phyloP scores from a whole-genome alignment of 257 asterid species.

The Solanum tacnaense region DNA sequence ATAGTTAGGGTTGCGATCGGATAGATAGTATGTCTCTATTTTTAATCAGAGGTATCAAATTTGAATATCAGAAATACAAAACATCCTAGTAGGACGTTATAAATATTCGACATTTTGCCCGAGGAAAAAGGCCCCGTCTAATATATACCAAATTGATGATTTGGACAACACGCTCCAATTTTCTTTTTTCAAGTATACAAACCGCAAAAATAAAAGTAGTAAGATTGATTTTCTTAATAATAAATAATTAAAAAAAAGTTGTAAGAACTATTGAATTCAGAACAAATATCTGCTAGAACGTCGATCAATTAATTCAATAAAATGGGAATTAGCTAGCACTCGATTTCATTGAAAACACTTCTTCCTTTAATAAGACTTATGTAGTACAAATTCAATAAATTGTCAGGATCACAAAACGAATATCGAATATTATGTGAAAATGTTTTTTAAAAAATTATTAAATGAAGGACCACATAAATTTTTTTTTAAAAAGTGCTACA shows the following conservation, averaged over 20 bases:
- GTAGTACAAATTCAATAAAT: background rate
- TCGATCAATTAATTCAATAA: background rate
- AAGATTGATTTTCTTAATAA: background rate
- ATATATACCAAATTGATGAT: background rate
- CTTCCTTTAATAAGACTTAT: background rate
- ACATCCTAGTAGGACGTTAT: background rate
- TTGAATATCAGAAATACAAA: background rate
- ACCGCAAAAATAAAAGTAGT: background rate
- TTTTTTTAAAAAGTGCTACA: background rate
- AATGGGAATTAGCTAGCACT: background rate
- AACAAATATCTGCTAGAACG: background rate
- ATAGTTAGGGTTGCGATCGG: background rate
- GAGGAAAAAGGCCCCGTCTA: background rate
- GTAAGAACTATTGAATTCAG: background rate
- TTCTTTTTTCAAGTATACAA: background rate
- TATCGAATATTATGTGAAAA: background rate
- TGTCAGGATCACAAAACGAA: background rate
- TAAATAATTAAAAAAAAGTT: background rate
- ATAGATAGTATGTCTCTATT: background rate
- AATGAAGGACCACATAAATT: background rate
- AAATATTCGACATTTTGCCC: background rate
- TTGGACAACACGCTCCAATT: background rate
- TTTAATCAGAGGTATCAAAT: background rate
- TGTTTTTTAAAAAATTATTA: background rate
- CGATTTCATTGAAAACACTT: background rate